Base-by-base conservation (phyloP, 2,329 filamentous ascomycete genomes). In the Sclerotinia trifoliorum region DNA sequence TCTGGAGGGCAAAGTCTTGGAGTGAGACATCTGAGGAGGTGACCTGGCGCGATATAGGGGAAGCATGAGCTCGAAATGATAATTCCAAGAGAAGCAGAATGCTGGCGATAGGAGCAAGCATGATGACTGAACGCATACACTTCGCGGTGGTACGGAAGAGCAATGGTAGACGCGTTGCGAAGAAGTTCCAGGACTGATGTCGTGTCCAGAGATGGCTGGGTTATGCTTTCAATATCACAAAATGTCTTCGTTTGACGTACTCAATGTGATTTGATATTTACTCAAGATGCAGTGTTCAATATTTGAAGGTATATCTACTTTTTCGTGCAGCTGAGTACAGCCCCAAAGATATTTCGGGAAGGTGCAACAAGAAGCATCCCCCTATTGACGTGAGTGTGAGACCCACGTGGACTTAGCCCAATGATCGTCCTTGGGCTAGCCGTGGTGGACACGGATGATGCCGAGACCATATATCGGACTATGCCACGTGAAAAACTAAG, bases 1-100 rank as follows among this genome's bases (percentile, higher is more conserved):
- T 81, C 49, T 80, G 73, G 10, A 83, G 74, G 3, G 81, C 81
- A 44, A 79, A 73, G 19, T 78, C 70, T n/a, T 74, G 74, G 17
- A 82, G 72, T 17, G 69, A 70, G 35, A 60, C 35, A 44, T 54
- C 55, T 6, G 44, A 35, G 5, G 35, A 13, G 35, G 11, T 44
- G 21, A 6, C 10, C 44, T 61, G 65, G 19, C 8, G 55, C 39
- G 32, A 52, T 42, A 19, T 4, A 8, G 65, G 55, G 3, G 46
- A 67, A 29, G 44, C 65, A 62, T 67, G 21, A 17, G 17, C 24
- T 29, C 11, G n/a, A 44, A 26, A 10, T 35, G 19, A 57, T 26
- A n/a, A 13, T 32, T 29, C 32, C 15, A 48, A 48, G 6, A 26
- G n/a, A 26, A 62, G 35, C 21, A 62, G 21, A n/a, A 62, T 6